phyloP scores from a whole-genome alignment of 2,329 filamentous ascomycete genomes.

The Myriosclerotinia duriaeana region DNA sequence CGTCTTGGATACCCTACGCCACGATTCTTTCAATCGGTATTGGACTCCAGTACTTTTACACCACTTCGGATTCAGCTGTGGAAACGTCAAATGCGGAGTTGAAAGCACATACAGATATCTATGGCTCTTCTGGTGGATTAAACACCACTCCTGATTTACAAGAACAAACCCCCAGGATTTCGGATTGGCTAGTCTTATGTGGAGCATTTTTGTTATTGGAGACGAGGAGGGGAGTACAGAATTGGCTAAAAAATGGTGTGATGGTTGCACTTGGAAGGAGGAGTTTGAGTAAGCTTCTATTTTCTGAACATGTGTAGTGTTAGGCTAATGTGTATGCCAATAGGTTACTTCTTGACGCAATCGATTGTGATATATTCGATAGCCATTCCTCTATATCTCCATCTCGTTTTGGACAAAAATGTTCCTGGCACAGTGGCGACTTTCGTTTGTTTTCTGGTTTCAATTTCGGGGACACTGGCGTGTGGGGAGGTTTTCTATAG shows the following conservation, averaged over 20 bases:
- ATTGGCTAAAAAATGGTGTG: constrained; percentile 40
- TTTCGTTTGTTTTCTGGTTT: constrained; percentile 5
- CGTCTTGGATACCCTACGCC: constrained; percentile 41
- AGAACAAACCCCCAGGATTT: constrained; percentile 44
- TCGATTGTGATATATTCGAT: constrained; percentile 45
- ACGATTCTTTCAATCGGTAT: constrained; percentile 38
- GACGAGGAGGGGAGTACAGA: constrained; percentile 42
- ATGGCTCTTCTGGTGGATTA: constrained; percentile 41
- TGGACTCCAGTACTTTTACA: constrained; percentile 47
- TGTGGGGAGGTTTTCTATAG: constrained; percentile 27
- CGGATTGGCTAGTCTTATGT: constrained; percentile 47
- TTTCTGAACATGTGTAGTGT: not conserved
- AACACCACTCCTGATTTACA: constrained; percentile 41
- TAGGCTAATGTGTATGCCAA: constrained; percentile 1
- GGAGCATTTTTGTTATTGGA: constrained; percentile 46
- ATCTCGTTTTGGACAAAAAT: constrained; percentile 13
- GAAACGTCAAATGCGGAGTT: constrained; percentile 43
- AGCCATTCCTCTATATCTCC: constrained; percentile 43
- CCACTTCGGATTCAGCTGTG: constrained; percentile 41
- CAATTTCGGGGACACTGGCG: not conserved
- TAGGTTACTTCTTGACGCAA: constrained; percentile 47
- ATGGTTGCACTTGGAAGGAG: constrained; percentile 45
- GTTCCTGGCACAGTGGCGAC: not conserved
- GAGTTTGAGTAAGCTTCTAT: constrained; percentile 45
- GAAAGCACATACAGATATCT: constrained; percentile 45